Conservation (phyloP, 2,329 filamentous ascomycete species). For the Cladophialophora carrionii region DNA sequence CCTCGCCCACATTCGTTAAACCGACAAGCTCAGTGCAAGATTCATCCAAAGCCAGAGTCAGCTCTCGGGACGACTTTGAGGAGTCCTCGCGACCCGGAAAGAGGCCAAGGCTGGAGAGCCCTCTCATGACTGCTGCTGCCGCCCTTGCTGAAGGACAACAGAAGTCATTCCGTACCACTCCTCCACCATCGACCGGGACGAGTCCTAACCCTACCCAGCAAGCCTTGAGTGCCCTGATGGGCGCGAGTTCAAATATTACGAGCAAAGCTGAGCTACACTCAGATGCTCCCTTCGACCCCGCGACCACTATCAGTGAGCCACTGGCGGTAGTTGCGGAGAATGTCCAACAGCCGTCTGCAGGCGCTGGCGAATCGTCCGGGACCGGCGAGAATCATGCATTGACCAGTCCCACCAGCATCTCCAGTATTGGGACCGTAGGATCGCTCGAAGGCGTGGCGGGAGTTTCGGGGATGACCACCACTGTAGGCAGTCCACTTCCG, state of each 20-base stretch:
- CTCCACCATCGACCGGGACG: slow-evolving; percentile 38
- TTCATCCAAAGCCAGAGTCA: slow-evolving; percentile 12
- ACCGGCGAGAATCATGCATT: slow-evolving; percentile 53
- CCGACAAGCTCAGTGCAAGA: slow-evolving; percentile 16
- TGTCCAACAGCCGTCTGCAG: slow-evolving; percentile 54
- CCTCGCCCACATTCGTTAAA: slow-evolving; percentile 28
- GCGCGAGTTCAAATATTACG: slow-evolving; percentile 44
- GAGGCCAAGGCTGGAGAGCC: slow-evolving; percentile 43
- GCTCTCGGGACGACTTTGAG: slow-evolving; percentile 28
- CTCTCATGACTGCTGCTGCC: slow-evolving; percentile 57
- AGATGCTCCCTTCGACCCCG: slow-evolving; percentile 41
- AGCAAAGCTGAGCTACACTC: slow-evolving; percentile 33
- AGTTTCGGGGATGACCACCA: slow-evolving; percentile 55
- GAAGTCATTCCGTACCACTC: slow-evolving; percentile 39
- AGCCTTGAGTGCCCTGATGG: slow-evolving; percentile 45
- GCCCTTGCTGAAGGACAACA: slow-evolving; percentile 55
- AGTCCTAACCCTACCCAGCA: slow-evolving; percentile 50
- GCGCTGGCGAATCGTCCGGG: slow-evolving; percentile 31
- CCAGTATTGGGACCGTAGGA: slow-evolving; percentile 59
- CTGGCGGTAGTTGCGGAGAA: slow-evolving; percentile 53
- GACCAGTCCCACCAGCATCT: slow-evolving; percentile 58
- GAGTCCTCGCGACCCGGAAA: slow-evolving; percentile 44
- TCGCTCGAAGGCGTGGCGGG: slow-evolving; percentile 55
- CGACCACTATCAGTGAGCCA: slow-evolving; percentile 53
- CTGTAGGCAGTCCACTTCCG: slow-evolving; percentile 52